Evolutionary conservation across 2,329 filamentous ascomycete genomes (phyloP).

Genomic region (Nothophoma quercina): DNA sequence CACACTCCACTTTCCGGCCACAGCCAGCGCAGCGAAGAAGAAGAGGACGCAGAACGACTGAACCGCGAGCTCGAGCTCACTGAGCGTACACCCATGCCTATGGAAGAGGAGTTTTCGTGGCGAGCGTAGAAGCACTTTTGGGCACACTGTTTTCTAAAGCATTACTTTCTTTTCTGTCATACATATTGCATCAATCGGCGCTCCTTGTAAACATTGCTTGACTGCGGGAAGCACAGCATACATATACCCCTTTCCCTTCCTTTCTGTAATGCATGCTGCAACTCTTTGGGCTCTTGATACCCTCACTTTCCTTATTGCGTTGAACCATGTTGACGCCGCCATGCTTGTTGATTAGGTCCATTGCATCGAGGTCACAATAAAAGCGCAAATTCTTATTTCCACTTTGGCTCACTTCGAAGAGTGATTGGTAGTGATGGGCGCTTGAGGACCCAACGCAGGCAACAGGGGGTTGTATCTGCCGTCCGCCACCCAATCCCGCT

Average conservation of each 20-base stretch:
- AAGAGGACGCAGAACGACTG: conserved; percentile 43
- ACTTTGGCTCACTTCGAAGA: too few relatives aligned
- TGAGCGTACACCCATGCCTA: conserved; percentile 47
- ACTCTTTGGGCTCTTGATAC: not conserved
- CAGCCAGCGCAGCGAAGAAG: conserved; percentile 40
- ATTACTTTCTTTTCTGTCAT: not conserved
- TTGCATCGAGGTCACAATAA: too few relatives aligned
- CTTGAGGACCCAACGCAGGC: too few relatives aligned
- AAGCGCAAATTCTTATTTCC: too few relatives aligned
- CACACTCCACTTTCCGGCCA: conserved; percentile 42
- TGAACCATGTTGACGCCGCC: too few relatives aligned
- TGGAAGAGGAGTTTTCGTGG: conserved; percentile 51
- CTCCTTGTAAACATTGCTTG: too few relatives aligned
- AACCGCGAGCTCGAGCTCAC: conserved; percentile 40
- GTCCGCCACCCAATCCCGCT: too few relatives aligned
- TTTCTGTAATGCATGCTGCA: conserved; percentile 1
- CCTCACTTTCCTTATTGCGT: not conserved
- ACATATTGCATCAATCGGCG: conserved; percentile 12
- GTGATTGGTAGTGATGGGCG: too few relatives aligned
- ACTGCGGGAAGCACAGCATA: conserved; percentile 4
- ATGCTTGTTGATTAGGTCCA: not conserved
- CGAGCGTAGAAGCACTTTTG: conserved; percentile 28
- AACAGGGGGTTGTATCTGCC: too few relatives aligned
- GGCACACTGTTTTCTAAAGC: not conserved
- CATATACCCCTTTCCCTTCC: conserved; percentile 14